Evolutionary conservation across 2,329 filamentous ascomycete species (phyloP), one percentile per base, ranked within the genome.

Genomic region (Phialocephala sp.): DNA sequence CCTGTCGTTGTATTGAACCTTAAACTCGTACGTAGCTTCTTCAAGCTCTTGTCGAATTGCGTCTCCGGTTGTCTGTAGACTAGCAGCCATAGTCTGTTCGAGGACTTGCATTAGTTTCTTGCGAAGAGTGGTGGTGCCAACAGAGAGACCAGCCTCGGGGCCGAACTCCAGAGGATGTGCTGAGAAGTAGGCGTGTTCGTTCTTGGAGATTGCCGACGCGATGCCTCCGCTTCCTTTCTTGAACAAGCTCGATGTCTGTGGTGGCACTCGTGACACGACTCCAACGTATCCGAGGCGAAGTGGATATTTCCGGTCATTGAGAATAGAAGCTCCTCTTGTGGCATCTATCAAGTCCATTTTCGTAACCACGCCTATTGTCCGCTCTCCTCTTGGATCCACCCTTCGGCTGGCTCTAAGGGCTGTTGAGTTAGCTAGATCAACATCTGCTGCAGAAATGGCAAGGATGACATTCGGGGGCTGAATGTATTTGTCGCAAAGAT

Each of bases 331-430:
- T 36, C 94, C 95, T 65, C 94, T 88, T 8, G 83, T 82, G 2
- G 95, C 85, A 72, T 98, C 94, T 8, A 99, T 94, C 24, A 99
- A 84, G 74, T 99, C 95, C 94, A 99, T 97, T 81, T 99, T 99
- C 2, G 95, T 99, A 50, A 99, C 90, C n/a, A 99, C 95, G 54
- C 95, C 95, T 75, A 99, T 99, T 0, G 95, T 99, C 68, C 95
- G 87, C 80, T 99, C 95, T 62, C 95, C 95, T 67, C 95, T 86
- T 1, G 95, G 95, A 74, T 99, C 95, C 35, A 98, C 94, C 72
- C 94, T 87, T 68, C 95, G 87, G 71, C 94, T 97, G 20, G 95
- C 93, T 72, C 94, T 86, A 27, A 99, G 80, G 6, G 95, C 94
- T 8, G 95, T 95, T 1, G 95, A 99, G 78, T 99, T 99, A 24